Base-by-base conservation (phyloP, 108 stramenopile genomes). In the Skeletonema potamos region DNA sequence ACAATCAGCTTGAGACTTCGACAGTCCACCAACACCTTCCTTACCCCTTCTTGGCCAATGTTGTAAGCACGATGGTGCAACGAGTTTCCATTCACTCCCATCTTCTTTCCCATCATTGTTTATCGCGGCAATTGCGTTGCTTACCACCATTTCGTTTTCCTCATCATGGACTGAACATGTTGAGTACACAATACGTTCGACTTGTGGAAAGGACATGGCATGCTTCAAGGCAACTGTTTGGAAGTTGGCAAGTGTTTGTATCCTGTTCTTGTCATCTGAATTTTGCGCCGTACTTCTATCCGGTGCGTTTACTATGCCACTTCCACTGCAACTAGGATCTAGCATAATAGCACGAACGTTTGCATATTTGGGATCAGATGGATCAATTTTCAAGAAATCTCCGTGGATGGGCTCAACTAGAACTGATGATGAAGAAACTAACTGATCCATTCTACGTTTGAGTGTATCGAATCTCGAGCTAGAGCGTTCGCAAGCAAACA, bases 261-360 rank as follows among this genome's bases (percentile, higher is more conserved):
- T 70, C 27, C 97, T 85, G 18, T 56, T 39, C 32, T 65, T 56
- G 28, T 73, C 51, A 46, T 62, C 60, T 48, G 28, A 24, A 62
- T 37, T 43, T 55, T 76, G 69, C 66, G 76, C 71, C n/a, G 81
- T 77, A 61, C 75, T 66, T 11, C 89, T 73, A 67, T 94, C 95
- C 24, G 87, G 82, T 1, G 85, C 65, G 70, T 84, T 86, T 27
- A 92, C 91, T 48, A 99, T 97, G 22, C 99, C 99, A 64, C 94
- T 95, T 0, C 99, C 99, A 7, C 97, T 97, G 74, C 99, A 99
- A 15, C 90, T 94, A n/a, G 99, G 99, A 85, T 99, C 99, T 34
- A 99, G 70, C 54, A 99, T 63, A 56, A 99, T 97, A 12, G 85
- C 91, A 44, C 77, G 74, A 17, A 98, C 89, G 64, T 89, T 70